A percentile compares a stretch with the other conserved stretches of the same genome.
phyloP scores from a whole-genome alignment of 108 stramenopile species.

The Chaetoceros muelleri region DNA sequence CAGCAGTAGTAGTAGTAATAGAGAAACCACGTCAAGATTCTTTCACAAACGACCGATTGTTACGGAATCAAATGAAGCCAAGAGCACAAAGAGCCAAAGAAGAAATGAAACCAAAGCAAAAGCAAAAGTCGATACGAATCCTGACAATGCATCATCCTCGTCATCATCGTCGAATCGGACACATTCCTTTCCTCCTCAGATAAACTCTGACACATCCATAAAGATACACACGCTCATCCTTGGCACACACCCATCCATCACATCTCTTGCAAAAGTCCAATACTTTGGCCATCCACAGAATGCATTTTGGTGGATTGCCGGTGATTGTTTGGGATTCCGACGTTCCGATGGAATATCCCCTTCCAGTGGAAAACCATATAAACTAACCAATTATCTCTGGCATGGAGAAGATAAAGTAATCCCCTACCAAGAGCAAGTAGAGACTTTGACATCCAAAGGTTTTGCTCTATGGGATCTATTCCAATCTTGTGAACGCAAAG shows the following conservation, averaged over 20 bases:
- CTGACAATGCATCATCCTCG: too few species aligned
- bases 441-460: constrained; percentile 33
- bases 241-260: constrained; percentile 58
- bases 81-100: too few species aligned
- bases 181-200: not conserved
- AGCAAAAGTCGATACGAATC: too few species aligned
- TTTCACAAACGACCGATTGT: too few species aligned
- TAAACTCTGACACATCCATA: not conserved
- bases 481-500: constrained; percentile 36
- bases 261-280: constrained; percentile 37
- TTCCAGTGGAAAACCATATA: constrained; percentile 40
- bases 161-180: too few species aligned
- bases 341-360: constrained; percentile 29
- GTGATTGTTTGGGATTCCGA: constrained; percentile 68
- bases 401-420: constrained; percentile 36
- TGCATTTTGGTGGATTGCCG: constrained; percentile 85
- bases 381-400: constrained; percentile 35
- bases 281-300: constrained; percentile 56
- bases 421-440: constrained; percentile 48
- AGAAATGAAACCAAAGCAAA: too few species aligned
- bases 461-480: constrained; percentile 83
- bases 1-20: too few species aligned
- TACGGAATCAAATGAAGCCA: too few species aligned
- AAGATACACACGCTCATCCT: constrained; percentile 65
- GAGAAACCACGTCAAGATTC: too few species aligned